These are phyloP conservation scores for Oligophagozyma castellii DNA, from an alignment of 1,139 yeast genomes.

Conservation along the genomic window DNA sequence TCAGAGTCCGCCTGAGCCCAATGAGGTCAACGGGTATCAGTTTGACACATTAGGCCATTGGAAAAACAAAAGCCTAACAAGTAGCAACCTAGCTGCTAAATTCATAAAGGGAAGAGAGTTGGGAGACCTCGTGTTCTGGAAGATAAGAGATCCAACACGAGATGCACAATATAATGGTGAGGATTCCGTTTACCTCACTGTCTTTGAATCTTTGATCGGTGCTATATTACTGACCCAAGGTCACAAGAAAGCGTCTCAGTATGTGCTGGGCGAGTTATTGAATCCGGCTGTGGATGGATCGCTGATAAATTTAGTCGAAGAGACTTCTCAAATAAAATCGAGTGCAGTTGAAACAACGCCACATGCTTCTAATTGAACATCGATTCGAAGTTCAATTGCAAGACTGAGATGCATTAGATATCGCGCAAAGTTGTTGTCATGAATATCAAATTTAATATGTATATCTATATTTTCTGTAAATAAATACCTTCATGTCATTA, in stretches of 20 bases:
- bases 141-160: conserved; percentile 39
- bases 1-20: conserved; percentile 12
- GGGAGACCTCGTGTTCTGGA: conserved; percentile 59
- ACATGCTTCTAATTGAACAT: no score
- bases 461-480: no score
- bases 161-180: conserved; percentile 44
- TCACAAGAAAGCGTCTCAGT: conserved; percentile 38
- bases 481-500: no score
- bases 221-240: conserved; percentile 68
- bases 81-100: conserved; percentile 37
- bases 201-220: conserved; percentile 66
- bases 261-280: conserved; percentile 34
- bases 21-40: conserved; percentile 35
- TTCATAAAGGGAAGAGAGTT: conserved; percentile 39
- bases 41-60: conserved; percentile 53
- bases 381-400: no score
- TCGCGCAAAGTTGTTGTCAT: no score
- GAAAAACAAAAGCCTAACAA: conserved; percentile 36
- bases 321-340: no score
- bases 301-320: conserved; percentile 13
- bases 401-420: no score
- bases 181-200: conserved; percentile 47
- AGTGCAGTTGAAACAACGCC: no score
- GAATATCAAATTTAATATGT: no score
- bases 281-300: conserved; percentile 10